Evolutionary conservation across 208 protist species (phyloP).

Genomic region (Leptomonas pyrrhocoris): DNA sequence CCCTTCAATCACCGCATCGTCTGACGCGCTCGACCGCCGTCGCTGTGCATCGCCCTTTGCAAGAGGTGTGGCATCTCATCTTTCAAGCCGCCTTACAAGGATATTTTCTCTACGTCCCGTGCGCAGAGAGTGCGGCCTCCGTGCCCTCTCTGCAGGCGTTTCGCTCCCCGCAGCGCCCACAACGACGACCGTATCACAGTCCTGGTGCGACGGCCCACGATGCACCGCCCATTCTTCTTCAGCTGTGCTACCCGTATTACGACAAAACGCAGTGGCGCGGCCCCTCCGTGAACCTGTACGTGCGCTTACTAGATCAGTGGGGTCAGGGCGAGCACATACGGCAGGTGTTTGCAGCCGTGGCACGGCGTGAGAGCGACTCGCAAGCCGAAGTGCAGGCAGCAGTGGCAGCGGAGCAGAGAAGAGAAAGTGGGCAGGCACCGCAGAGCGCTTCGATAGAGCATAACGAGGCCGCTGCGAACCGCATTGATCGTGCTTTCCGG

Average conservation of each 20-base stretch:
- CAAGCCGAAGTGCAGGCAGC: constrained; percentile 23
- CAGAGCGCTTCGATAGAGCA: not conserved
- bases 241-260: constrained; percentile 32
- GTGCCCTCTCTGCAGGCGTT: not conserved
- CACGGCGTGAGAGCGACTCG: constrained; percentile 27
- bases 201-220: not conserved
- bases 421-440: not conserved
- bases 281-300: constrained; percentile 50
- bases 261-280: constrained; percentile 37
- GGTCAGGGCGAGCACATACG: constrained; percentile 38
- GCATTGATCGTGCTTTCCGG: not conserved
- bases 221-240: constrained; percentile 14
- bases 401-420: constrained; percentile 9
- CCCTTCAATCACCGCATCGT: not conserved
- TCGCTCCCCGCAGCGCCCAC: too few relatives aligned
- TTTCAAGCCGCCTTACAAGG: constrained; percentile 19
- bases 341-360: constrained; percentile 43
- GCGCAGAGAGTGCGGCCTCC: not conserved
- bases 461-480: not conserved
- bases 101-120: not conserved
- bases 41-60: not conserved
- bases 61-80: constrained; percentile 20
- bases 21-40: not conserved
- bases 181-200: not conserved
- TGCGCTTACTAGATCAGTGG: constrained; percentile 65